These are phyloP conservation scores for Protomyces macrosporus DNA, from an alignment of 1,139 yeast genomes.

Conservation along the genomic window DNA sequence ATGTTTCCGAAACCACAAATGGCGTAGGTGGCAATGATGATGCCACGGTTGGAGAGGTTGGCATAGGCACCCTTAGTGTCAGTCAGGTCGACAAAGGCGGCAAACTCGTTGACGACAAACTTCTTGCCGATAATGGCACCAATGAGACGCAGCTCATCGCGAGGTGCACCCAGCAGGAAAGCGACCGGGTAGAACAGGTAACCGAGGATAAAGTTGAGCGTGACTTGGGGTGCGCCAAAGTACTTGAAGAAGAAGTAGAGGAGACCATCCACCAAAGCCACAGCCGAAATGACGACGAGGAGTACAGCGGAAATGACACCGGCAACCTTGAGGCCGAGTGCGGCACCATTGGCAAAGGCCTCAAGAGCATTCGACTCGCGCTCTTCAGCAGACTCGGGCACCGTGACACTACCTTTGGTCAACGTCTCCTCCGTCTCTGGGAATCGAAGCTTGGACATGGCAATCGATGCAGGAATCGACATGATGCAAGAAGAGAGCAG, in stretches of 20 bases:
- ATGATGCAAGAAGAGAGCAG: slow-evolving; percentile 63
- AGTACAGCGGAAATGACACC: slow-evolving; percentile 58
- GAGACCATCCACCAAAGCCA: slow-evolving; percentile 54
- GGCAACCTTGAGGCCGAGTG: slow-evolving; percentile 56
- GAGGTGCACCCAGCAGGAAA: slow-evolving; percentile 58
- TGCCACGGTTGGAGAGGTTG: slow-evolving; percentile 50
- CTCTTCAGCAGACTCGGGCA: slow-evolving; percentile 47
- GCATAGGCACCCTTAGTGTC: slow-evolving; percentile 45
- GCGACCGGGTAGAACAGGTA: slow-evolving; percentile 56
- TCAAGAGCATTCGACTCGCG: slow-evolving; percentile 54
- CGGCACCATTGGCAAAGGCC: slow-evolving; percentile 61
- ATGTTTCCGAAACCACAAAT: slow-evolving; percentile 63
- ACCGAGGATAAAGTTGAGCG: slow-evolving; percentile 55
- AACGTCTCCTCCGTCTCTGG: slow-evolving; percentile 59
- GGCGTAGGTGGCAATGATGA: slow-evolving; percentile 58
- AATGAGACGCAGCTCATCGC: slow-evolving; percentile 51
- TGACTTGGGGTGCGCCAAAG: slow-evolving; percentile 53
- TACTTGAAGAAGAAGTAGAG: slow-evolving; percentile 61
- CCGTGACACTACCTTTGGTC: slow-evolving; percentile 49
- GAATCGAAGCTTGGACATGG: slow-evolving; percentile 56
- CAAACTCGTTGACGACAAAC: slow-evolving; percentile 61
- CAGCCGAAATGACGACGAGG: slow-evolving; percentile 59
- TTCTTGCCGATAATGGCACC: slow-evolving; percentile 55
- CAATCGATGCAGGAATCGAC: slow-evolving; percentile 65
- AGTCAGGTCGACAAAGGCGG: slow-evolving; percentile 50